phyloP scores from a whole-genome alignment of 371 early-diverging fungal genomes.

The Nosema muscidifuracis region DNA sequence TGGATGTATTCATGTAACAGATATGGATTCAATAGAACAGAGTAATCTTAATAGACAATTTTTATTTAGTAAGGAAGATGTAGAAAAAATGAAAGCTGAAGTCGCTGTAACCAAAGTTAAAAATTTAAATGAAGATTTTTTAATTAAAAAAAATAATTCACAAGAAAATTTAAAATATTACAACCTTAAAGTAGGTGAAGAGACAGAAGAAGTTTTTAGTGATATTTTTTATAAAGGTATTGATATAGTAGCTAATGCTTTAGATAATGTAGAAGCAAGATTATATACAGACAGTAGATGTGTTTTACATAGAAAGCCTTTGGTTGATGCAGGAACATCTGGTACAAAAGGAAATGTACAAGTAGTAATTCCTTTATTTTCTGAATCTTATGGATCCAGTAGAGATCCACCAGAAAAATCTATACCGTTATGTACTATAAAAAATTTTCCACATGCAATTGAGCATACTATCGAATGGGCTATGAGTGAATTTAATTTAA shows the following conservation, averaged over 20 bases:
- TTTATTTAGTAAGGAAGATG: conserved; percentile 82
- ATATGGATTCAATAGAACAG: conserved; percentile 98
- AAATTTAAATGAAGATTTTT: conserved; percentile 79
- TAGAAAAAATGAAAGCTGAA: conserved; percentile 83
- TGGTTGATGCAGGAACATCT: conserved; percentile 94
- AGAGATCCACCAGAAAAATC: conserved; percentile 96
- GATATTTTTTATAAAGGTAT: conserved; percentile 80
- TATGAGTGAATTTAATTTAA: conserved; percentile 85
- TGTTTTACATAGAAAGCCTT: conserved; percentile 82
- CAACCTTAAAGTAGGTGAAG: conserved; percentile 85
- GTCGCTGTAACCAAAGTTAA: conserved; percentile 81
- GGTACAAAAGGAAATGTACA: conserved; percentile 99
- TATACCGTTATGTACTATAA: conserved; percentile 96
- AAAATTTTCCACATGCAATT: conserved; percentile 95
- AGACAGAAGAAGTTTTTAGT: conserved; percentile 86
- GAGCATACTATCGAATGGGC: conserved; percentile 99
- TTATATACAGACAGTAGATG: conserved; percentile 93
- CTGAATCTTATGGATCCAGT: conserved; percentile 95
- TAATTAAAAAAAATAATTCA: conserved; percentile 62
- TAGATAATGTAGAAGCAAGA: conserved; percentile 97
- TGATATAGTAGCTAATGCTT: conserved; percentile 89
- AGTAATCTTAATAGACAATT: conserved; percentile 94
- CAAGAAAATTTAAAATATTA: conserved; percentile 68
- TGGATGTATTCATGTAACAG: conserved; percentile 81
- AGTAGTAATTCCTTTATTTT: conserved; percentile 66